Conservation (phyloP, 2,329 filamentous ascomycete species). For the Arachnomyces sp. region DNA sequence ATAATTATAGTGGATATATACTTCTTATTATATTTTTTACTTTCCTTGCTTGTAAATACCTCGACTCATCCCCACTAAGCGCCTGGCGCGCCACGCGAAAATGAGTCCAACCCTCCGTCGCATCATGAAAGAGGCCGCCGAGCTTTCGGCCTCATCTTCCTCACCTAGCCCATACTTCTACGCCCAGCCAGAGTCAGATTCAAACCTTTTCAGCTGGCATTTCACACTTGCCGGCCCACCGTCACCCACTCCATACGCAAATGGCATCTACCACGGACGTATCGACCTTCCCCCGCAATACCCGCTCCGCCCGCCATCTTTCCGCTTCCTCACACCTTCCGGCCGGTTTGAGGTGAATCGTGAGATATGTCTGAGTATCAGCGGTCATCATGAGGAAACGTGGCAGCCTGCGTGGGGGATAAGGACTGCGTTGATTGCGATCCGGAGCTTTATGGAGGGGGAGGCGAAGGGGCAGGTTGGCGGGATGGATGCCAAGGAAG, state of each 20-base stretch:
- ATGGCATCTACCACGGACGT: constrained; percentile 88
- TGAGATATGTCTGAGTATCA: constrained; percentile 92
- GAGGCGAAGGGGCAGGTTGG: constrained; percentile 83
- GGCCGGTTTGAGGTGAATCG: constrained; percentile 94
- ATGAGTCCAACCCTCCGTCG: constrained; percentile 30
- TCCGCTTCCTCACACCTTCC: constrained; percentile 86
- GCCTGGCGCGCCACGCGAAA: background rate
- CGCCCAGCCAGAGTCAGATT: constrained; percentile 69
- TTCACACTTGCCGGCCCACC: constrained; percentile 93
- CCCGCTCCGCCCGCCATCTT: constrained; percentile 85
- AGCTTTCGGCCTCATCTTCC: constrained; percentile 64
- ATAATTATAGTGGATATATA: too few relatives aligned
- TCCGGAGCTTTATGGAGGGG: constrained; percentile 89
- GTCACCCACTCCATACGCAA: constrained; percentile 63
- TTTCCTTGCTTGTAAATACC: too few relatives aligned
- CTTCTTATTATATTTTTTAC: too few relatives aligned
- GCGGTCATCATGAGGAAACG: constrained; percentile 92
- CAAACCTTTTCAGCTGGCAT: constrained; percentile 96
- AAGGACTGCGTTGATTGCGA: constrained; percentile 70
- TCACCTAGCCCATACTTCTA: constrained; percentile 78
- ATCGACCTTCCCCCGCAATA: constrained; percentile 86
- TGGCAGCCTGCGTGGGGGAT: constrained; percentile 99
- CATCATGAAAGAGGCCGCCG: constrained; percentile 73
- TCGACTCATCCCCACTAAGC: too few relatives aligned
- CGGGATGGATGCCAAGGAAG: constrained; percentile 68